Conservation (phyloP, 2,329 filamentous ascomycete genomes). For the Pezicula carpinea region DNA sequence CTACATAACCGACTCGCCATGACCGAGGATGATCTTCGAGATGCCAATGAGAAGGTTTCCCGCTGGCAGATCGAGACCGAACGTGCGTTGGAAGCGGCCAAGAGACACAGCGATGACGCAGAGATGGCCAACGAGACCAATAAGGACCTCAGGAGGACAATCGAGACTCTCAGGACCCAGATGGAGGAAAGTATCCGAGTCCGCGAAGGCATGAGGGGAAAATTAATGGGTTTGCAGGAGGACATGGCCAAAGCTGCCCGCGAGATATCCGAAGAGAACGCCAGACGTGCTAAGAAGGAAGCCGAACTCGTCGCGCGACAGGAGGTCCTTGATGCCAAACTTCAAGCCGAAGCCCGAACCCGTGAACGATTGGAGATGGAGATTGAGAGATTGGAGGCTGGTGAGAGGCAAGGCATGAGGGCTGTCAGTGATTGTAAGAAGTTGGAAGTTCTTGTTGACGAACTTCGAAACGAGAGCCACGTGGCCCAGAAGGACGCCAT, state of each 20-base stretch:
- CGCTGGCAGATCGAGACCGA: conserved; percentile 61
- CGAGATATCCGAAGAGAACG: conserved; percentile 79
- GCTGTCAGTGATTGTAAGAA: conserved; percentile 59
- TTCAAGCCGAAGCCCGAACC: conserved; percentile 70
- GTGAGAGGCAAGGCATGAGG: conserved; percentile 61
- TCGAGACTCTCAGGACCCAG: conserved; percentile 70
- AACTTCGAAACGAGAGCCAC: conserved; percentile 62
- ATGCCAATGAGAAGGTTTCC: conserved; percentile 51
- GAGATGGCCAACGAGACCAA: conserved; percentile 56
- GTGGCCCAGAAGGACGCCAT: conserved; percentile 37
- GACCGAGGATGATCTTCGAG: conserved; percentile 50
- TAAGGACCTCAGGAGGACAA: conserved; percentile 68
- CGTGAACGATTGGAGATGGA: conserved; percentile 63
- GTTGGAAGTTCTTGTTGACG: conserved; percentile 49
- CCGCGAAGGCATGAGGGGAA: conserved; percentile 76
- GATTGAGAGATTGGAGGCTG: conserved; percentile 59
- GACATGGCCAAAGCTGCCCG: conserved; percentile 78
- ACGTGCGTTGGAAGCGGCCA: conserved; percentile 57
- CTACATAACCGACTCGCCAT: conserved; percentile 50
- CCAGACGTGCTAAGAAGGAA: conserved; percentile 72
- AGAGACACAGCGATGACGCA: conserved; percentile 55
- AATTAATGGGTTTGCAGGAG: conserved; percentile 80
- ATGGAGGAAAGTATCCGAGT: conserved; percentile 82
- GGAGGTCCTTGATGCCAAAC: conserved; percentile 71
- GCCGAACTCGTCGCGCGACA: conserved; percentile 74